Conservation (phyloP, 371 early-diverging fungal genomes). For the Mortierella polycephala region DNA sequence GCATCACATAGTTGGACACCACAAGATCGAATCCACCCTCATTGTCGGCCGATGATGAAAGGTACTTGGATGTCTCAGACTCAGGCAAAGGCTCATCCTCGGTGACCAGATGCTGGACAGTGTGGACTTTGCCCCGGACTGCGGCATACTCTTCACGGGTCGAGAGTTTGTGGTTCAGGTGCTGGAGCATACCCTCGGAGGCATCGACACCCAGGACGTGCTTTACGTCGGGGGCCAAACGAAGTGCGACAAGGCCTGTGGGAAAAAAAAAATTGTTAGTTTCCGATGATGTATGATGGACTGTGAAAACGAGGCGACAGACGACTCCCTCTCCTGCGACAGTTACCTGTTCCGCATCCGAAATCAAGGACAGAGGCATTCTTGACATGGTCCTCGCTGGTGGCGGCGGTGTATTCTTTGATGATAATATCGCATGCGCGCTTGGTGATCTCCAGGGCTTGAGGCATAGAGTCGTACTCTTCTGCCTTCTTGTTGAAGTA, state of each 20-base stretch:
- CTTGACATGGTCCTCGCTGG: constrained; percentile 26
- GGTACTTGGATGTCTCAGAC: constrained; percentile 12
- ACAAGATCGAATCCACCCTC: constrained; percentile 37
- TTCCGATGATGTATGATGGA: not conserved
- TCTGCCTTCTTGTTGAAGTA: constrained; percentile 30
- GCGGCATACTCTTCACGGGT: constrained; percentile 22
- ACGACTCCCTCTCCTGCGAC: not conserved
- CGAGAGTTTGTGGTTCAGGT: constrained; percentile 30
- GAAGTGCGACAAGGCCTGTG: constrained; percentile 11
- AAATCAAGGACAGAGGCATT: constrained; percentile 33
- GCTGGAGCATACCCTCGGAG: constrained; percentile 32
- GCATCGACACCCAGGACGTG: constrained; percentile 38
- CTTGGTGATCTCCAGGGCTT: constrained; percentile 19
- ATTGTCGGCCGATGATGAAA: not conserved
- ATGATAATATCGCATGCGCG: constrained; percentile 11
- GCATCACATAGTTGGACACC: constrained; percentile 35
- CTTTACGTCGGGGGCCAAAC: constrained; percentile 20
- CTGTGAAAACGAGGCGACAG: not conserved
- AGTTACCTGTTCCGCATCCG: constrained; percentile 40
- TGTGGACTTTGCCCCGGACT: constrained; percentile 23
- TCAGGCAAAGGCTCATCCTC: constrained; percentile 28
- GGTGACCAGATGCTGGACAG: constrained; percentile 30
- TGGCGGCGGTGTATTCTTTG: constrained; percentile 17
- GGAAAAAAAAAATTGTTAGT: not conserved
- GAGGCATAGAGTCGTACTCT: constrained; percentile 27